Conservation (phyloP, 352 stramenopile genomes). For the Phytophthora vignae region DNA sequence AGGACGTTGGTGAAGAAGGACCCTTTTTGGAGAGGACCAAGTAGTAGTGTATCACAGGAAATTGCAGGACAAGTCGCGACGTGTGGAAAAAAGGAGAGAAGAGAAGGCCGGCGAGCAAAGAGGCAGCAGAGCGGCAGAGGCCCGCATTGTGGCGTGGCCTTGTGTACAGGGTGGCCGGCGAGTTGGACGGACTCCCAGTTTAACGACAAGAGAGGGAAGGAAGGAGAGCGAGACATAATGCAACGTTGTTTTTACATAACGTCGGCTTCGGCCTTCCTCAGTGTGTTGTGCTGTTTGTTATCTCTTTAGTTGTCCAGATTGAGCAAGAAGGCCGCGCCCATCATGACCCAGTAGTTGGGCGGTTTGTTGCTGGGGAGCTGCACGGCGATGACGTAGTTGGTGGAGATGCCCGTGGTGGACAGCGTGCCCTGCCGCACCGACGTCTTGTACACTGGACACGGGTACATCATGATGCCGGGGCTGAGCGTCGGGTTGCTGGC, state of each 20-base stretch:
- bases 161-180: conserved; percentile 38
- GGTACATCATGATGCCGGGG: conserved; percentile 65
- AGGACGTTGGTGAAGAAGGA: conserved; percentile 11
- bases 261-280: conserved; percentile 21
- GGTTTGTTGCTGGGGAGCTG: conserved; percentile 87
- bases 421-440: conserved; percentile 92
- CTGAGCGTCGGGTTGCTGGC: conserved; percentile 42
- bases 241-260: conserved; percentile 47
- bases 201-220: conserved; percentile 38
- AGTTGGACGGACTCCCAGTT: conserved; percentile 38
- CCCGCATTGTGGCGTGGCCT: conserved; percentile 6
- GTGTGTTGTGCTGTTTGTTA: conserved; percentile 4
- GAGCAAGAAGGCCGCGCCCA: conserved; percentile 92
- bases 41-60: conserved; percentile 51
- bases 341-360: conserved; percentile 93
- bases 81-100: neutral
- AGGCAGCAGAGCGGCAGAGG: conserved; percentile 2
- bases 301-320: conserved; percentile 86
- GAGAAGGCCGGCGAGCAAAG: neutral
- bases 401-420: conserved; percentile 94
- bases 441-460: conserved; percentile 96
- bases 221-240: conserved; percentile 40
- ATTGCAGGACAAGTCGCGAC: conserved; percentile 26
- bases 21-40: conserved; percentile 28
- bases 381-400: conserved; percentile 94